Conservation (phyloP, 176 grass and related monocot species). For the Alloteropsis semialata region DNA sequence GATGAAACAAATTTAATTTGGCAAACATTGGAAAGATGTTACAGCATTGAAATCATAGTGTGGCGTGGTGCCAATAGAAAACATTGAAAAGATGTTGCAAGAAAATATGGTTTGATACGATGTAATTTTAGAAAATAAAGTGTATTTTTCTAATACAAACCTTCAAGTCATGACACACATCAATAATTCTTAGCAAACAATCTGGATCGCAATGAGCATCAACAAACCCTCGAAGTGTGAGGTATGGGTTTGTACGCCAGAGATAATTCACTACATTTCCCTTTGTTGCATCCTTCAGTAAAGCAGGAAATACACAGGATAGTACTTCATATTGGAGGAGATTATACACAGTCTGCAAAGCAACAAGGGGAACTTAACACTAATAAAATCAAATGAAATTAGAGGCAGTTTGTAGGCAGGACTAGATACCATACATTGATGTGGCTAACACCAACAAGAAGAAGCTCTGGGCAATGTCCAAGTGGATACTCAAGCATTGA, state of each 20-base stretch:
- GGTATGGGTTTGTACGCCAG: slow-evolving; percentile 58
- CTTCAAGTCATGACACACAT: slow-evolving; percentile 73
- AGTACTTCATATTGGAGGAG: slow-evolving; percentile 74
- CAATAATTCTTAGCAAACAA: slow-evolving; percentile 56
- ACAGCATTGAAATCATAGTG: neutral
- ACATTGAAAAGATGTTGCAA: neutral
- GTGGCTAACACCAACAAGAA: slow-evolving; percentile 68
- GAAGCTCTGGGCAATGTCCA: slow-evolving; percentile 53
- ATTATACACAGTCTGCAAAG: slow-evolving; percentile 77
- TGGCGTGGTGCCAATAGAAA: neutral
- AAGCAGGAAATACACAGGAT: slow-evolving; percentile 54
- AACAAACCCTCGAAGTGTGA: slow-evolving; percentile 72
- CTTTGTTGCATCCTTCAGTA: slow-evolving; percentile 62
- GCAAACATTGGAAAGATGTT: slow-evolving; percentile 10
- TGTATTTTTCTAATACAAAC: slow-evolving; percentile 33
- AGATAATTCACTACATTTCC: slow-evolving; percentile 51
- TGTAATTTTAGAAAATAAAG: neutral
- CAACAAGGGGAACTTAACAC: slow-evolving; percentile 16
- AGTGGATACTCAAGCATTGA: slow-evolving; percentile 62
- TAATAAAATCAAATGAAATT: slow-evolving; percentile 16
- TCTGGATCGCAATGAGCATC: slow-evolving; percentile 55
- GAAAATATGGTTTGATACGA: neutral
- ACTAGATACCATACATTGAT: slow-evolving; percentile 40
- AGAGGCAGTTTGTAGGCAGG: slow-evolving; percentile 13
- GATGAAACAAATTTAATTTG: slow-evolving; percentile 15